These are phyloP conservation scores for Apiotrichum gamsii DNA, from an alignment of 1,284 basidiomycete genomes.

Conservation along the genomic window DNA sequence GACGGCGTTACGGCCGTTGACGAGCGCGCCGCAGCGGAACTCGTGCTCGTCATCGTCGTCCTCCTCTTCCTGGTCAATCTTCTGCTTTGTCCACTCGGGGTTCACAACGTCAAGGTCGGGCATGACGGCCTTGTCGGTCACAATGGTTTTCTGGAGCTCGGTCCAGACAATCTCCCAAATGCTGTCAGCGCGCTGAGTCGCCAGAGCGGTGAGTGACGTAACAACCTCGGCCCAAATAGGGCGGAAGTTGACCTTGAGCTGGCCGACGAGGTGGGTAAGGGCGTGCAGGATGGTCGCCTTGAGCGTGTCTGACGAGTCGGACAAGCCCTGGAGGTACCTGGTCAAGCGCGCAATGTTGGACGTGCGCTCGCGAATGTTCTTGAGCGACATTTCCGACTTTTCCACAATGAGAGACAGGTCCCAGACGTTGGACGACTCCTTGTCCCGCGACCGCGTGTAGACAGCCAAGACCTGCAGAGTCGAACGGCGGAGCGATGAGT, in stretches of 20 bases:
- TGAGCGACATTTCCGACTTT: constrained; percentile 63
- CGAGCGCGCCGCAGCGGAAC: constrained; percentile 38
- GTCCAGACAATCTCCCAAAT: constrained; percentile 67
- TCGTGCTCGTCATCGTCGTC: constrained; percentile 34
- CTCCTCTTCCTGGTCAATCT: constrained; percentile 4
- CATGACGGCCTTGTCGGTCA: constrained; percentile 17
- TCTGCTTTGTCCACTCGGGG: constrained; percentile 33
- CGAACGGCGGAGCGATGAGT: constrained; percentile 43
- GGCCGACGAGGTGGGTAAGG: constrained; percentile 46
- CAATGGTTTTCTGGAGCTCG: constrained; percentile 52
- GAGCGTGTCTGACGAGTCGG: constrained; percentile 13
- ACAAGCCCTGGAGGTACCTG: constrained; percentile 27
- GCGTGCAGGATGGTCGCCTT: constrained; percentile 1
- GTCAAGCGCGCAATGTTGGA: constrained; percentile 54
- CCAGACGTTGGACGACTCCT: constrained; percentile 46
- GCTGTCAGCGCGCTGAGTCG: constrained; percentile 57
- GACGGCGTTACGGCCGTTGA: constrained; percentile 19
- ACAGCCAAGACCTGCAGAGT: constrained; percentile 43
- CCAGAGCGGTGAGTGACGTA: constrained; percentile 58
- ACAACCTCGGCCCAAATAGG: constrained; percentile 82
- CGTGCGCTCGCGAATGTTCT: constrained; percentile 74
- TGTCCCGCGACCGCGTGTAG: constrained; percentile 14
- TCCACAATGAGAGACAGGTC: constrained; percentile 66
- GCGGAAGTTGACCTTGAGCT: constrained; percentile 83
- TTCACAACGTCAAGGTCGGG: constrained; percentile 26